Evolutionary conservation across 2,329 filamentous ascomycete genomes (phyloP), one percentile per base, ranked within the genome.

Genomic region (Phialophora verrucosa): DNA sequence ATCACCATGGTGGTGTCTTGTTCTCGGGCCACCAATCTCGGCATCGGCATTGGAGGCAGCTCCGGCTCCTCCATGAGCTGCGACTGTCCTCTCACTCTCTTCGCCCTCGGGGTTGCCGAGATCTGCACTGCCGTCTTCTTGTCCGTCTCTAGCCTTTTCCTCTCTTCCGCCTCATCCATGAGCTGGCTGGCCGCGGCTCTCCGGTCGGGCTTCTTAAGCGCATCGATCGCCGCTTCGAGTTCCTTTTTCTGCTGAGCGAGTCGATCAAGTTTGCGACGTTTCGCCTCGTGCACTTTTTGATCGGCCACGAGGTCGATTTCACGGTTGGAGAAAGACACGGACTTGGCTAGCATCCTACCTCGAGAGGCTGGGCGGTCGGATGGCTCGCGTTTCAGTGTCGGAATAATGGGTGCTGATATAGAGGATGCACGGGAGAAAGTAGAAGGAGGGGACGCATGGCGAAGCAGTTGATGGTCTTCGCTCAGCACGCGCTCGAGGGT

Each of bases 271-370:
- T 81, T 82, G 69, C 77, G 79, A 49, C 81, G 68, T 67, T 83
- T 84, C 10, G 76, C 74, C 67, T 83, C 79, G 59, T 80, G 79
- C 59, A 78, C 77, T 59, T 79, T 78, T 8, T 80, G 77, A 62
- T 78, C 77, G 2, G 80, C 79, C 56, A 78, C 77, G 10, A 84
- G 76, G 69, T 84, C 82, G 51, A 84, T 77, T 71, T 83, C 81
- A 27, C 82, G 80, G 68, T 83, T 82, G 56, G 80, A 79, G 29
- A 77, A 78, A 12, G 80, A 78, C 50, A 79, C 78, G 2, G 80
- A 75, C 64, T 81, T 79, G 59, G 82, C 79, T 23, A 83, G 79
- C 2, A 79, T 79, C 23, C 79, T 79, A 12, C 80, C 78, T 6
- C 79, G 78, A 50, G 73, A 77, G 4, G 64, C 23, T 12, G 76